Base-by-base conservation (phyloP, 2,329 filamentous ascomycete genomes). In the Claviceps digitariae region DNA sequence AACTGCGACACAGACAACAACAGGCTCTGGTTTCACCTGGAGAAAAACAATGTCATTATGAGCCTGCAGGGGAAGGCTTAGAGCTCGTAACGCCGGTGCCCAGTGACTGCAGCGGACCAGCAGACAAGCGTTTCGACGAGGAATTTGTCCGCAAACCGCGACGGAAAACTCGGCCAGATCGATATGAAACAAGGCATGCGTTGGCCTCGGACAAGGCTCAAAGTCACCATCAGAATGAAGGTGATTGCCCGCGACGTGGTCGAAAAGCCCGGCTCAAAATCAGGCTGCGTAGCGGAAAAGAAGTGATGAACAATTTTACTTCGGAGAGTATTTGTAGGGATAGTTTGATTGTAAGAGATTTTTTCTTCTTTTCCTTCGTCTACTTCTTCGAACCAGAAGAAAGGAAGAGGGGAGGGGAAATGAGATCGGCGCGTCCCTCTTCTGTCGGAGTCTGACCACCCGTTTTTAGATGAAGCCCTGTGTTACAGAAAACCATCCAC, bases 221-320 rank as follows among this genome's bases (percentile, higher is more conserved):
- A 8, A 17, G 25, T 20, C 27, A 41, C 13, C 13, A 20, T 3
- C 41, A 40, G 25, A 31, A 9, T 17, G 46, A 13, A 27, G 21
- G 12, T n/a, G 40, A 29, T 38, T 15, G 15, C 34, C 29, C 1
- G 20, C 51, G 21, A 38, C 43, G 10, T 6, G 3, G 25, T 41
- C 51, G 20, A 13, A 47, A 31, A 31, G 12, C 50, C n/a, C 50
- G 47, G 27, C 41, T 41, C 13, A 57, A 63, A 36, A 63, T 64
- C n/a, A 60, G 52, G 13, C 55, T 70, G 38, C 60, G 62, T 6
- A 69, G 69, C 0, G 64, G 70, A 15, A 71, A 70, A 52, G 73
- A 76, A 43, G 68, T 83, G 8, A 75, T 82, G 64, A 64, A 71
- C 7, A 75, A 75, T 21, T 86, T 84, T 56, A 67, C 67, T 13